A percentile compares a stretch with the other conserved stretches of the same genome.
Conservation (phyloP, 805 yeast species). For the Pichia occidentalis region DNA sequence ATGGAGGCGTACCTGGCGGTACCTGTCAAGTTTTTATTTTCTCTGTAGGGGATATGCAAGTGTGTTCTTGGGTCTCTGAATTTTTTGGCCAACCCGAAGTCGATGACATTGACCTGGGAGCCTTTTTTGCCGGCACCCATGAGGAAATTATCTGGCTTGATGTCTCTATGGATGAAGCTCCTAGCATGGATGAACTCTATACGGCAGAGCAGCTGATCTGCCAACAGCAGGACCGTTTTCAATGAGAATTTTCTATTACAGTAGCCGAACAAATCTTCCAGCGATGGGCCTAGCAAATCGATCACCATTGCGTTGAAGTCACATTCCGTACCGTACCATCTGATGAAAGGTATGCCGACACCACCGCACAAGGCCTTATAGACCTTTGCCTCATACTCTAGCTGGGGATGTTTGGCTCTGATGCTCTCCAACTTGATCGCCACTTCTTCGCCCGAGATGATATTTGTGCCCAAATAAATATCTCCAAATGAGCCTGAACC, state of each 20-base stretch:
- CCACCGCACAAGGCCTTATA: slow-evolving; percentile 94
- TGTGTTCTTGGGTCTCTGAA: slow-evolving; percentile 92
- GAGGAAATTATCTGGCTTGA: slow-evolving; percentile 76
- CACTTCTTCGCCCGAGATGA: slow-evolving; percentile 94
- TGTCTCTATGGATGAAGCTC: slow-evolving; percentile 80
- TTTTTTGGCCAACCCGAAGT: slow-evolving; percentile 90
- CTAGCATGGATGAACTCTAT: slow-evolving; percentile 94
- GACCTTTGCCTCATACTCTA: slow-evolving; percentile 94
- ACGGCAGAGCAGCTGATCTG: slow-evolving; percentile 91
- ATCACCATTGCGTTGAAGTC: slow-evolving; percentile 97
- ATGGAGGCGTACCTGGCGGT: slow-evolving; percentile 95
- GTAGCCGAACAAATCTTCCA: slow-evolving; percentile 93
- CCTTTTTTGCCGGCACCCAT: slow-evolving; percentile 93
- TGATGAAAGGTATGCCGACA: slow-evolving; percentile 91
- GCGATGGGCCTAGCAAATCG: slow-evolving; percentile 89
- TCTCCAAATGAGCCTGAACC: slow-evolving; percentile 98
- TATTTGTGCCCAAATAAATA: slow-evolving; percentile 86
- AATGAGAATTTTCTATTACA: slow-evolving; percentile 90
- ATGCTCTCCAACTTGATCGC: slow-evolving; percentile 91
- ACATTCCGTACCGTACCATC: slow-evolving; percentile 96
- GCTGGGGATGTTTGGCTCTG: slow-evolving; percentile 91
- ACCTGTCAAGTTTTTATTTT: slow-evolving; percentile 93
- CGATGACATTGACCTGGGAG: slow-evolving; percentile 90
- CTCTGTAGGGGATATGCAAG: slow-evolving; percentile 92
- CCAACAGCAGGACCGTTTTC: slow-evolving; percentile 86